Evolutionary conservation across 768 basidiomycete genomes (phyloP), one percentile per base, ranked within the genome.

Genomic region (Porphyrellus cyaneotinctus): DNA sequence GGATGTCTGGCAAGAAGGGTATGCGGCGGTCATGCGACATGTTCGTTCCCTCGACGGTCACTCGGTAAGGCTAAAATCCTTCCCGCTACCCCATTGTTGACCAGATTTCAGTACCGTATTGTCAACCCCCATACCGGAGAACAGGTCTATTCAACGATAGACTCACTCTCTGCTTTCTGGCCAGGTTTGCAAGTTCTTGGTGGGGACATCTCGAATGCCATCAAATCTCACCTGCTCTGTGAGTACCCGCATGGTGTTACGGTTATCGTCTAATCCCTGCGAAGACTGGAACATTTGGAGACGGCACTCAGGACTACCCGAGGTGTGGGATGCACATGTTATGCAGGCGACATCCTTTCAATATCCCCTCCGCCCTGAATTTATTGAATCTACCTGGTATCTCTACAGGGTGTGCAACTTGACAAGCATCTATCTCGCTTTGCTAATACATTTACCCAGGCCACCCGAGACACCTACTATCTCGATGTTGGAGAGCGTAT

Each of bases 341-440:
- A 83, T 78, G 59, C 74, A 78, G 55, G 88, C 85, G 15, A 88
- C 87, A 8, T 84, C 87, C 23, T 75, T 81, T 60, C 87, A 89
- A 58, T 92, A 91, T 57, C 90, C 91, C 13, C 72, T 92, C 51
- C 77, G 91, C 48, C 91, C 91, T 53, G 95, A 99, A 70, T 95
- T 97, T 60, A 81, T 97, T 51, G 97, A 99, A 71, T 93, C 90
- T 20, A 99, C 92, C 6, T 95, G 94, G 85, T 97, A 95, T 70
- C 75, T 98, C 17, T 97, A 97, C 64, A 80, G 89, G 47, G 91
- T 88, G 59, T 56, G 82, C 68, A 22, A 31, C 17, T 6, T 43
- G 41, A 11, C 26, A 26, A 47, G 9, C n/a, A 22, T 41, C 23
- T 37, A 31, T 41, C 7, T 17, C 18, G 11, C 39, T 52, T 36